Conservation (phyloP, 2,329 filamentous ascomycete species). For the Scolecobasidium constrictum region DNA sequence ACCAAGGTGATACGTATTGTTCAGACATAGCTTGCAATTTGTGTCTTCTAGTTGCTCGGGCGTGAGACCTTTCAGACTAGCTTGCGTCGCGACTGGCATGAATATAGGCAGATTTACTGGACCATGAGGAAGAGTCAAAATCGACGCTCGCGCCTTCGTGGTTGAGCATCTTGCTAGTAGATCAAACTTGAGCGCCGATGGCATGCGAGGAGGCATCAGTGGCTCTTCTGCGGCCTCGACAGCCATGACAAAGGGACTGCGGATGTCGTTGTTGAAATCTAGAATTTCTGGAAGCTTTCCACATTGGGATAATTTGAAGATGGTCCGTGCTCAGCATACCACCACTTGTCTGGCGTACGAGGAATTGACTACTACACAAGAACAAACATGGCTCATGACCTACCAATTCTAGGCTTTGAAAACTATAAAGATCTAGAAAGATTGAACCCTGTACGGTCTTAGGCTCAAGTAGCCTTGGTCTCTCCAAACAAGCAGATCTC, state of each 20-base stretch:
- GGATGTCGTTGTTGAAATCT: too few species aligned
- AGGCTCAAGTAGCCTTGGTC: too few species aligned
- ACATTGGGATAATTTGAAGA: neutral
- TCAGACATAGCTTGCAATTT: constrained; percentile 80
- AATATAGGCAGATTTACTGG: constrained; percentile 84
- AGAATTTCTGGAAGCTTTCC: too few species aligned
- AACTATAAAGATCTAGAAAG: too few species aligned
- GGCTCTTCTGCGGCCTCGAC: neutral
- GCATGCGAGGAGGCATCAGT: constrained; percentile 14
- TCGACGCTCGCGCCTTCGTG: constrained; percentile 71
- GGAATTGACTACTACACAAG: too few species aligned
- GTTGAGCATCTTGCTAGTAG: constrained; percentile 71
- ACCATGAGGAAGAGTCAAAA: constrained; percentile 82
- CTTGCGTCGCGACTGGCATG: constrained; percentile 97
- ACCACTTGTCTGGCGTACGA: too few species aligned
- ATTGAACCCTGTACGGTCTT: too few species aligned
- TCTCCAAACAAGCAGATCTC: too few species aligned
- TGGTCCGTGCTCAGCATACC: too few species aligned
- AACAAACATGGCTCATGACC: too few species aligned
- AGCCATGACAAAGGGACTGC: neutral
- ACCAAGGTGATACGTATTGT: constrained; percentile 96
- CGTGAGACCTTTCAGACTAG: constrained; percentile 86
- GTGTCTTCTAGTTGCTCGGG: constrained; percentile 86
- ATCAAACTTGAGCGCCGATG: constrained; percentile 64
- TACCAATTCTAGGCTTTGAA: too few species aligned